Base-by-base conservation (phyloP, 2,329 filamentous ascomycete species). In the Akanthomyces uredinophilus region DNA sequence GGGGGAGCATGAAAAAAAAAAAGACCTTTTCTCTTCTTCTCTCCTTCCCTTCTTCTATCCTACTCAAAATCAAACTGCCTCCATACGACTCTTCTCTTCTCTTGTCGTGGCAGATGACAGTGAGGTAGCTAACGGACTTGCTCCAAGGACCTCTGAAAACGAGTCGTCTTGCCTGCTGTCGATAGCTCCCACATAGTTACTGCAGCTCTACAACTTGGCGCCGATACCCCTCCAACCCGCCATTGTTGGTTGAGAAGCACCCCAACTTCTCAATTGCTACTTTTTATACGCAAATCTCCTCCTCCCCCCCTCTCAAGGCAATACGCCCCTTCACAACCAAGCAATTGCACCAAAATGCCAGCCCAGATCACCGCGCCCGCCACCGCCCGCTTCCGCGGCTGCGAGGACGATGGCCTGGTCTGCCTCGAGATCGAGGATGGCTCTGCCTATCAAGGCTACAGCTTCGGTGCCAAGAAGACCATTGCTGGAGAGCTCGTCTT, bases 401-500 rank as follows among this genome's bases (percentile, higher is more conserved):
- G 74, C 64, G 73, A 78, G 49, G 79, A 84, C 66, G 84, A 88
- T 70, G 82, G 83, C 63, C 81, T 90, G 71, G 84, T 96, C 79
- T 90, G 89, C 75, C 89, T 99, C 68, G 94, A 99, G 82, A 88
- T 99, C 68, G 84, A 95, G 77, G 93, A 98, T 81, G 92, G 93
- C 77, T 87, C 89, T 63, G 85, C 92, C 73, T 96, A 92, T 82
- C 91, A 96, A 75, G 95, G 95, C 69, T 92, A 91, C 81, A 96
- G 92, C 84, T 99, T 99, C 75, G 95, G 95, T 77, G 93, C 94
- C 66, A 84, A 91, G 72, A 96, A 93, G 84, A 96, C 91, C 80
- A 87, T 96, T 72, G 90, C 94, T 68, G 95, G 95, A 76, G 95
- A 99, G 83, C 83, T 99, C 75, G 95, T 99, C 78, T 99, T 99